Conservation (phyloP, 2,329 filamentous ascomycete species). For the Dendryphion nanum region DNA sequence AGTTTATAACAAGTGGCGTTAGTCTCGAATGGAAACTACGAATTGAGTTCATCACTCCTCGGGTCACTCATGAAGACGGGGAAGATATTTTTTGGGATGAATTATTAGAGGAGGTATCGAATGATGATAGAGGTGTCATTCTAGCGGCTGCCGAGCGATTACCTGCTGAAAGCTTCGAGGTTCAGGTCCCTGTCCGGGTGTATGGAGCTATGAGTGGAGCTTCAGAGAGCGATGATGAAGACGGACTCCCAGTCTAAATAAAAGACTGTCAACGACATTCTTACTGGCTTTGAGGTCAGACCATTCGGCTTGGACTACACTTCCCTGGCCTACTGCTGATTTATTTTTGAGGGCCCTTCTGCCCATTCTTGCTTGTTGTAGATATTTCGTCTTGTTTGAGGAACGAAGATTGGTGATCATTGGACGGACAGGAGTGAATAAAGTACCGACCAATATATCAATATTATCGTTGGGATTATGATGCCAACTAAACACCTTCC, state of each 20-base stretch:
- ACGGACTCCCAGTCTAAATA: slow-evolving; percentile 31
- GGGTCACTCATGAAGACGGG: slow-evolving; percentile 40
- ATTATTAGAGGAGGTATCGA: slow-evolving; percentile 75
- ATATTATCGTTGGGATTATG: no score
- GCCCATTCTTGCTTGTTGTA: no score
- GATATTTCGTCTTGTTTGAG: no score
- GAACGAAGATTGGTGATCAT: no score
- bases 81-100: slow-evolving; percentile 31
- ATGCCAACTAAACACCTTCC: no score
- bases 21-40: slow-evolving; percentile 84
- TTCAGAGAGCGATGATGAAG: slow-evolving; percentile 29
- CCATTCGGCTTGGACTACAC: no score
- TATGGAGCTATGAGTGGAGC: slow-evolving; percentile 60
- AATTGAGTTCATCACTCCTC: slow-evolving; percentile 88
- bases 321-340: no score
- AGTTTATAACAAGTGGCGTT: slow-evolving; percentile 87
- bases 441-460: no score
- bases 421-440: no score
- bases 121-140: slow-evolving; percentile 75
- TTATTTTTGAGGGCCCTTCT: no score
- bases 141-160: slow-evolving; percentile 76
- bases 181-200: slow-evolving; percentile 78
- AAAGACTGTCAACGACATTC: no score
- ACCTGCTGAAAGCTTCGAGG: slow-evolving; percentile 86
- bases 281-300: no score